Conservation (phyloP, 352 stramenopile genomes). For the Globisporangium echinulatum region DNA sequence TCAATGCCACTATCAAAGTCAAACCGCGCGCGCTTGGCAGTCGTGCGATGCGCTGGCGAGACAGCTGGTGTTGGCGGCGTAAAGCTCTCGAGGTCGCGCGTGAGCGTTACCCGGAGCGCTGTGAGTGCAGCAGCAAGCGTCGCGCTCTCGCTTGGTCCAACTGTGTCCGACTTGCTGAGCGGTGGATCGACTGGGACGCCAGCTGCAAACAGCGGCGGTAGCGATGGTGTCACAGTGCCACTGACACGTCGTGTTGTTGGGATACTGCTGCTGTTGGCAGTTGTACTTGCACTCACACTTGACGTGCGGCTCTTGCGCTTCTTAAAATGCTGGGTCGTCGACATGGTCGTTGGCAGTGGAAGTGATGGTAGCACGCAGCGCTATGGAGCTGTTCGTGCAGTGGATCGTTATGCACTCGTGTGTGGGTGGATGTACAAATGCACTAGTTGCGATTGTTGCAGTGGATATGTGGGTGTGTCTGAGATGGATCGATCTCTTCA, state of each 20-base stretch:
- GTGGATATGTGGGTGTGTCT: constrained; percentile 1
- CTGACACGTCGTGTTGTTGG: background rate
- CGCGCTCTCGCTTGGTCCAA: constrained; percentile 24
- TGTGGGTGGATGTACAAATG: no score
- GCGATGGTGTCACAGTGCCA: background rate
- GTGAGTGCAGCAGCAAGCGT: constrained; percentile 53
- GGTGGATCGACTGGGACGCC: background rate
- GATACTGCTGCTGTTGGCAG: no score
- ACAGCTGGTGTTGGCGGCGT: constrained; percentile 63
- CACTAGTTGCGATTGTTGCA: no score
- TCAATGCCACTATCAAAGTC: constrained; percentile 35
- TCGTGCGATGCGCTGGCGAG: constrained; percentile 46
- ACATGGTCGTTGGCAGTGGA: constrained; percentile 16
- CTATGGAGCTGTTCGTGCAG: background rate
- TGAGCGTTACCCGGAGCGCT: constrained; percentile 69
- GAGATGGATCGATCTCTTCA: constrained; percentile 6
- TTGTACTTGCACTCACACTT: constrained; percentile 1
- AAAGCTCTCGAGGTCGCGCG: constrained; percentile 64
- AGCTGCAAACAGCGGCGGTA: no score
- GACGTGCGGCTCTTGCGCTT: constrained; percentile 55
- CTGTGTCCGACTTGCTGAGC: constrained; percentile 4
- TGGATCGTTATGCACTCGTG: no score
- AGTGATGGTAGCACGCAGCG: background rate
- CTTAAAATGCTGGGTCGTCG: constrained; percentile 61
- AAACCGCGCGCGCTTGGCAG: constrained; percentile 53